phyloP scores from a whole-genome alignment of 108 stramenopile species.

The Craspedostauros australis region DNA sequence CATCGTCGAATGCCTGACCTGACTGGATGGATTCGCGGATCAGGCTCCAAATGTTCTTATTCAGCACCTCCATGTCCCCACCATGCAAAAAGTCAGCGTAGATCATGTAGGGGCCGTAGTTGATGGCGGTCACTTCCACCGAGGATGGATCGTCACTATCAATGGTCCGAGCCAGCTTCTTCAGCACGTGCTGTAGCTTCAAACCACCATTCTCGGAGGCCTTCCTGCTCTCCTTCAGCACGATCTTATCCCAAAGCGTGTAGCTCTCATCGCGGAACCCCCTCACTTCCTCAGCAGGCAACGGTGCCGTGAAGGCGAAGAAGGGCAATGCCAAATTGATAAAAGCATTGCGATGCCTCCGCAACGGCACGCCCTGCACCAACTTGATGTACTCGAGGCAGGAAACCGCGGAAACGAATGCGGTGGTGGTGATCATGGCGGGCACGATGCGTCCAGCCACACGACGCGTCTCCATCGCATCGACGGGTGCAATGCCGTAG shows the following conservation, averaged over 20 bases:
- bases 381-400: constrained; percentile 92
- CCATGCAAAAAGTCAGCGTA: constrained; percentile 82
- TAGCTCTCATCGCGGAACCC: constrained; percentile 59
- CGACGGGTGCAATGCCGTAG: constrained; percentile 92
- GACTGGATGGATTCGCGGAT: constrained; percentile 47
- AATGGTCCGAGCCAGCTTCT: constrained; percentile 44
- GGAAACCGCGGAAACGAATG: constrained; percentile 91
- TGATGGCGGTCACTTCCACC: constrained; percentile 58
- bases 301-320: constrained; percentile 91
- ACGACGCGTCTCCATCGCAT: constrained; percentile 88
- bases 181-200: constrained; percentile 44
- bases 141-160: constrained; percentile 25
- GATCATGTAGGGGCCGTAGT: constrained; percentile 70
- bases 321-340: constrained; percentile 92
- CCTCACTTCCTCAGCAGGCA: constrained; percentile 60
- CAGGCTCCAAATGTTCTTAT: constrained; percentile 45
- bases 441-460: constrained; percentile 98
- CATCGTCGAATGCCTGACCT: constrained; percentile 52
- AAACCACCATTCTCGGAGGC: constrained; percentile 36
- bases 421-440: constrained; percentile 97
- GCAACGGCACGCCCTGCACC: constrained; percentile 67
- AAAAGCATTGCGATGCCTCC: constrained; percentile 85
- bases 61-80: constrained; percentile 59
- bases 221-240: constrained; percentile 60
- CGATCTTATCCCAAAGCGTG: constrained; percentile 91